Percentiles rank a stretch among this genome's conserved stretches.
phyloP scores from a whole-genome alignment of 2,329 filamentous ascomycete genomes.

The Triangularia verruculosa region DNA sequence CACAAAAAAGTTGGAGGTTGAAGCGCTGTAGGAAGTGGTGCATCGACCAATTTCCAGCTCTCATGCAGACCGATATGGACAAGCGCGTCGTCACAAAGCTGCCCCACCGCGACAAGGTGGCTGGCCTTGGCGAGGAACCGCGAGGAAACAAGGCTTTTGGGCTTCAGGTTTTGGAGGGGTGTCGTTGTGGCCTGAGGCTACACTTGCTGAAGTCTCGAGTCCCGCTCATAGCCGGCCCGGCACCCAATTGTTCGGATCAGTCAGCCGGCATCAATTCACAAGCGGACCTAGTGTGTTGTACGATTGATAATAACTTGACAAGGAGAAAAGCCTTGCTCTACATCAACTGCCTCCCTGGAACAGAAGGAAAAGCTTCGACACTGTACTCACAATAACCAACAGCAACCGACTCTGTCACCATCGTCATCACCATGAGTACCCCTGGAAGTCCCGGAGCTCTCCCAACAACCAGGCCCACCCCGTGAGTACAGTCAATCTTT shows the following conservation, averaged over 20 bases:
- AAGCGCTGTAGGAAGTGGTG: constrained; percentile 8
- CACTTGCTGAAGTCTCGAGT: not conserved
- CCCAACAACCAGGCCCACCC: constrained; percentile 33
- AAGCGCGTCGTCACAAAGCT: not conserved
- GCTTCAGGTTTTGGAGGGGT: not conserved
- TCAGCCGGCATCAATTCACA: not conserved
- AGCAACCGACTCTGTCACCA: no score
- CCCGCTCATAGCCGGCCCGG: not conserved
- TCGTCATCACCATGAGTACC: constrained; percentile 33
- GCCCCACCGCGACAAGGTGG: not conserved
- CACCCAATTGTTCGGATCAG: not conserved
- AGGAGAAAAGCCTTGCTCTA: not conserved
- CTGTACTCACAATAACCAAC: not conserved
- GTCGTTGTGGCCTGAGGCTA: not conserved
- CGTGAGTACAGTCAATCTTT: constrained; percentile 31
- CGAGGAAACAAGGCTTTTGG: not conserved
- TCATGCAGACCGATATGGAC: constrained; percentile 13
- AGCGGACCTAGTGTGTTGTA: no score
- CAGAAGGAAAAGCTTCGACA: not conserved
- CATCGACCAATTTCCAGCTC: constrained; percentile 28
- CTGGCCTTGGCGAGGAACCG: not conserved
- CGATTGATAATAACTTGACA: no score
- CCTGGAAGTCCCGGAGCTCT: constrained; percentile 32
- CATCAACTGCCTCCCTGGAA: not conserved
- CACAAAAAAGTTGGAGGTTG: constrained; percentile 2